Evolutionary conservation across 1,284 basidiomycete species (phyloP).

Genomic region (Ganoderma sinense): DNA sequence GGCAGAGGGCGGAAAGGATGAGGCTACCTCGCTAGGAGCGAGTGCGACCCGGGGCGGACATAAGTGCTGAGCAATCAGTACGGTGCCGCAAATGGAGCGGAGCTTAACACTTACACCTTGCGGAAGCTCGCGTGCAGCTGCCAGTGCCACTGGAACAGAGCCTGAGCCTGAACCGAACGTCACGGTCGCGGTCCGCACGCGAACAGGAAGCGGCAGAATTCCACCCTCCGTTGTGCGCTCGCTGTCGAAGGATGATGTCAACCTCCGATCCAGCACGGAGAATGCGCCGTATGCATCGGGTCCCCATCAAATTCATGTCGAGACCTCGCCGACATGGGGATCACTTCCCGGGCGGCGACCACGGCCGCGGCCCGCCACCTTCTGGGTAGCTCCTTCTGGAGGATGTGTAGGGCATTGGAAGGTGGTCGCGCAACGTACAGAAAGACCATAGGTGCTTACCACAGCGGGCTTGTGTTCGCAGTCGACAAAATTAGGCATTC

Average conservation of each 20-base stretch:
- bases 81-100: slow-evolving; percentile 18
- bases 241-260: slow-evolving; percentile 30
- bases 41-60: slow-evolving; percentile 8
- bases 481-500: not conserved
- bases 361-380: not conserved
- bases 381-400: not conserved
- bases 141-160: slow-evolving; percentile 3
- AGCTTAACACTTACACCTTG: slow-evolving; percentile 9
- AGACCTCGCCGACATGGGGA: not conserved
- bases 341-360: not conserved
- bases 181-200: not conserved
- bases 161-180: not conserved
- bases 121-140: slow-evolving; percentile 10
- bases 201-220: slow-evolving; percentile 9
- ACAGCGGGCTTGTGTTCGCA: not conserved
- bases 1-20: slow-evolving; percentile 10
- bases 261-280: slow-evolving; percentile 33
- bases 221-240: not conserved
- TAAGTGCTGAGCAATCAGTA: slow-evolving; percentile 8
- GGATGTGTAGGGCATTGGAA: not conserved
- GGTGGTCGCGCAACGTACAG: not conserved
- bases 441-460: not conserved
- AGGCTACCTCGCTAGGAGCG: slow-evolving; percentile 11
- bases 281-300: not conserved
- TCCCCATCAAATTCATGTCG: not conserved